A percentile compares a stretch with the other conserved stretches of the same genome.
These are phyloP conservation scores for Colletotrichum eremochloae DNA, from an alignment of 2,329 filamentous ascomycete genomes.

Conservation along the genomic window DNA sequence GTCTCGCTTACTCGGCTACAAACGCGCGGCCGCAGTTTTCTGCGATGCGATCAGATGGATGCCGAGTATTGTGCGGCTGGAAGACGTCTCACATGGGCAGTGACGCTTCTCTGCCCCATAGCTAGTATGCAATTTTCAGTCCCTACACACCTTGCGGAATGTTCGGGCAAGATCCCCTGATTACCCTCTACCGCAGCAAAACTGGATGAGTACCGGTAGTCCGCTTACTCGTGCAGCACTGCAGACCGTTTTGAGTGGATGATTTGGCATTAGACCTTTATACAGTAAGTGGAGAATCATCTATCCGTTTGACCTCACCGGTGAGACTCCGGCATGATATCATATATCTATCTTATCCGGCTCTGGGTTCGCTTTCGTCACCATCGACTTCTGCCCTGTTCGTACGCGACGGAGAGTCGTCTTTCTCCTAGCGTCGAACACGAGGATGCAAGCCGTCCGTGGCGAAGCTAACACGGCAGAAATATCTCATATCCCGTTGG, in stretches of 20 bases:
- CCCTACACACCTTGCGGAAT: background rate
- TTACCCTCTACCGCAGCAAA: background rate
- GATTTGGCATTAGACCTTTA: background rate
- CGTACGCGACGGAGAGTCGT: background rate
- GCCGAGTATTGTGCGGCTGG: too few species aligned
- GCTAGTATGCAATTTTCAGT: background rate
- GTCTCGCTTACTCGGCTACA: background rate
- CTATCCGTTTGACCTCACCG: background rate
- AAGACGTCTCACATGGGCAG: background rate
- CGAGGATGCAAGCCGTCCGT: constrained; percentile 6
- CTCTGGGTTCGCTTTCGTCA: background rate
- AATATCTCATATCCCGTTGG: background rate
- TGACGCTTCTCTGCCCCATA: background rate
- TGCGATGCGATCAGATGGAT: background rate
- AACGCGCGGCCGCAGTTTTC: background rate
- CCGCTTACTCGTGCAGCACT: background rate
- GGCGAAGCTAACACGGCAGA: background rate
- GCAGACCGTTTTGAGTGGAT: background rate
- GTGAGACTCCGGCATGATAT: background rate
- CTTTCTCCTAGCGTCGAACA: background rate
- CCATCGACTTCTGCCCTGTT: background rate
- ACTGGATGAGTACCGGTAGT: background rate
- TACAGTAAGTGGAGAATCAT: background rate
- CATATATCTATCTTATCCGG: background rate
- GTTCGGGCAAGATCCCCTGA: background rate